Evolutionary conservation across 345 rosid species (phyloP).

Genomic region (Rubroshorea leprosula): DNA sequence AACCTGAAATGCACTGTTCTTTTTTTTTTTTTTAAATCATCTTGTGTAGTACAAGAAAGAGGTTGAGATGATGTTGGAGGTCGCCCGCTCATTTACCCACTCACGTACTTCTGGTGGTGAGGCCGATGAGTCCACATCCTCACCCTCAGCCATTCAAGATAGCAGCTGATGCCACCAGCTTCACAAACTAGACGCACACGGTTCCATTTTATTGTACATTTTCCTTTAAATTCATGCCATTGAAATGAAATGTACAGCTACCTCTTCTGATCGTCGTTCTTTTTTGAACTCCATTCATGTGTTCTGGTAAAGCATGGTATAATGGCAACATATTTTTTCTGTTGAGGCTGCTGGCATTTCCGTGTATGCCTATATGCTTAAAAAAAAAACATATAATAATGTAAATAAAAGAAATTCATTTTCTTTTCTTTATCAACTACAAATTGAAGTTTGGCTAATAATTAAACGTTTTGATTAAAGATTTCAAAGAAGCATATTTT

Average conservation of each 20-base stretch:
- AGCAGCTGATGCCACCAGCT: background rate
- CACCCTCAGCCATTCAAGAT: slow-evolving; percentile 28
- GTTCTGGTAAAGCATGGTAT: no score
- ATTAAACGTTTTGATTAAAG: no score
- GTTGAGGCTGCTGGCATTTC: no score
- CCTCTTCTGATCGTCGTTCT: background rate
- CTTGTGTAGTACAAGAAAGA: slow-evolving; percentile 76
- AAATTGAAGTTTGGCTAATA: no score
- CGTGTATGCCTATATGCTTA: no score
- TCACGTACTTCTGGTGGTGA: slow-evolving; percentile 21
- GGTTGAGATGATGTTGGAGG: slow-evolving; percentile 51
- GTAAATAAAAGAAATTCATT: no score
- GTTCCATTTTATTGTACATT: background rate
- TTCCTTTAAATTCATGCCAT: background rate
- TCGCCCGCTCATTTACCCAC: slow-evolving; percentile 27
- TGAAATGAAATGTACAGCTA: no score
- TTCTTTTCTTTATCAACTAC: no score
- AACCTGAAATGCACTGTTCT: background rate
- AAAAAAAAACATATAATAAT: no score
- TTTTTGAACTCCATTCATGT: no score
- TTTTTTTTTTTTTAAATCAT: background rate
- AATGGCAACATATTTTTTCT: no score
- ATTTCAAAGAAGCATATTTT: no score
- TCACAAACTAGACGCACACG: background rate
- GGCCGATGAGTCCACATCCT: slow-evolving; percentile 10